Conservation (phyloP, 2,329 filamentous ascomycete species). For the Aspergillus fijiensis region DNA sequence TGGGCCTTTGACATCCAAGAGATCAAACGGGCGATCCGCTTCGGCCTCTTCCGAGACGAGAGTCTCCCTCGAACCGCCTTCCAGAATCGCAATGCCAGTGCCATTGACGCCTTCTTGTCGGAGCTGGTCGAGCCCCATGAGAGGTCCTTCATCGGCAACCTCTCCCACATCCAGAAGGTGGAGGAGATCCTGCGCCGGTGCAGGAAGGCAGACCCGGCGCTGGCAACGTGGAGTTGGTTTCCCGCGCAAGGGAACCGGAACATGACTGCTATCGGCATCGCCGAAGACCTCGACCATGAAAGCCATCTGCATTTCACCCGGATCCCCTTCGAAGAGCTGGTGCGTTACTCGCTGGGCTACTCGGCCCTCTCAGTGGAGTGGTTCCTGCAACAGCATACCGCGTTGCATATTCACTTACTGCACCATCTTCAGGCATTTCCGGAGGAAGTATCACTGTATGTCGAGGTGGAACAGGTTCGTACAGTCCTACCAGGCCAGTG, state of each 20-base stretch:
- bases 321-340: conserved; percentile 42
- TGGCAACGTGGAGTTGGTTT: conserved; percentile 39
- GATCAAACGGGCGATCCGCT: conserved; percentile 40
- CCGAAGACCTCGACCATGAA: conserved; percentile 37
- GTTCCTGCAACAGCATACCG: conserved; percentile 41
- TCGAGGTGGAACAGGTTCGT: conserved; percentile 40
- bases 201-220: conserved; percentile 21
- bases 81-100: conserved; percentile 32
- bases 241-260: conserved; percentile 26
- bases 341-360: conserved; percentile 41
- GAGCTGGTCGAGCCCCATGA: conserved; percentile 31
- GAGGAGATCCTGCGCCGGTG: conserved; percentile 41
- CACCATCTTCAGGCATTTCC: conserved; percentile 34
- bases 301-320: conserved; percentile 42
- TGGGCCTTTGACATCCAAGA: conserved; percentile 41
- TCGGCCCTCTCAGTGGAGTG: conserved; percentile 35
- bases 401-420: conserved; percentile 35
- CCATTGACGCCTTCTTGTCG: conserved; percentile 35
- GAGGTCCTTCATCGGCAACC: conserved; percentile 23
- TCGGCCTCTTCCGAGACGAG: conserved; percentile 37
- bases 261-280: conserved; percentile 28
- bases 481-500: too few relatives aligned
- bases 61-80: conserved; percentile 37
- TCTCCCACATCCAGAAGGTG: conserved; percentile 40
- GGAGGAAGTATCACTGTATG: conserved; percentile 33